Evolutionary conservation across 2,329 filamentous ascomycete species (phyloP), one percentile per base, ranked within the genome.

Genomic region (Talaromyces marneffei): DNA sequence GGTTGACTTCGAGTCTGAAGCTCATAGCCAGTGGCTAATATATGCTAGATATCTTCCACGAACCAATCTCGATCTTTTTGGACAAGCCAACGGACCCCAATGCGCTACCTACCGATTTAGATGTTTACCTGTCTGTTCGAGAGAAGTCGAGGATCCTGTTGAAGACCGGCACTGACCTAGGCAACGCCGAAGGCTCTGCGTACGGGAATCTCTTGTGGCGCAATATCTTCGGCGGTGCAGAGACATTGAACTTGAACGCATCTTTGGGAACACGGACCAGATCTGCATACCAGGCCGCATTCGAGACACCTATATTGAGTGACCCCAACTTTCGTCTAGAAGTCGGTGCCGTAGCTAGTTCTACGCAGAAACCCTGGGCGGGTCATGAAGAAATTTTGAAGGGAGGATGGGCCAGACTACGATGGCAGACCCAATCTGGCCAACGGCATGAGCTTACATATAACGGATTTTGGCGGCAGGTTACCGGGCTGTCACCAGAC

Each of bases 171-270:
- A 97, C 94, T 8, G 93, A 97, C 72, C 83, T 96, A 50, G 94
- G 94, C 65, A 96, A 95, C 71, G 87, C 91, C 23, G 94, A 99
- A 76, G 94, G 93, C 37, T 96, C 92, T 7, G 93, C 92, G 3
- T 97, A 96, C 72, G 88, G 90, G 66, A 93, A 94, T 67, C 83
- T 92, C 48, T 82, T 93, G 57, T 87, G 92, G 80, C 87, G 94
- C 67, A 99, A 99, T 76, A 83, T 99, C 63, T 91, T 99, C 72
- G 94, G 94, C 57, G 94, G 94, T 40, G 94, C 92, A 25, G 94
- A 99, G 79, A 89, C 89, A 61, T 78, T 99, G 65, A 91, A 90
- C 57, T 79, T 96, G 63, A 93, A 96, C 70, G 92, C 91, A 54
- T 92, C 91, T 33, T 80, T 92, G 25, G 94, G 94, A 61, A 97